Evolutionary conservation across 1,284 basidiomycete genomes (phyloP), one percentile per base, ranked within the genome.

Genomic region (Irpex rosettiformis): DNA sequence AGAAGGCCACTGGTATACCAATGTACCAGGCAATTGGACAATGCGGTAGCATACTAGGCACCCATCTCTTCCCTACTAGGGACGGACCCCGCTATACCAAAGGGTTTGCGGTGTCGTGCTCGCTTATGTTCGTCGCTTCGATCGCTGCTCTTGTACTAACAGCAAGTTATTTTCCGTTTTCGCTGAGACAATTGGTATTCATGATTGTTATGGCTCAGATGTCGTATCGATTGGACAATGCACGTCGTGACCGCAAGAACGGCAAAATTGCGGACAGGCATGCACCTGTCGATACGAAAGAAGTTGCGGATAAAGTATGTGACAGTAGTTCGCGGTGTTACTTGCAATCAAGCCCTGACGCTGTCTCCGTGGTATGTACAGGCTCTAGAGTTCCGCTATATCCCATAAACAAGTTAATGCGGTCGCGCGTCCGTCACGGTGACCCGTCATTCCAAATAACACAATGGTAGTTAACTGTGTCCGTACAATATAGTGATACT

Each of bases 11-110:
- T 0, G 89, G 89, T 0, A 84, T 88, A 42, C 86, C 89, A 1
- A 79, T 90, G 67, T 89, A 87, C 68, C 86, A 88, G 78, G 83
- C 85, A 7, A 89, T 91, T 47, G 88, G 88, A 1, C 89, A 91
- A 67, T 82, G 79, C 57, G 89, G 89, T 11, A 88, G 84, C 62
- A 76, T 91, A 29, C 74, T 91, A 18, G 88, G 88, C 25, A 85
- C 88, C 0, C 87, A 91, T 62, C 67, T 91, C 10, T 90, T 83
- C 69, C 89, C 88, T 0, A 70, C 79, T 28, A 79, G 77, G 0
- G 83, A 91, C 52, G 82, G 82, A 0, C 88, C 89, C 0, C 69
- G 71, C 45, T 91, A 91, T 62, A 79, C 75, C 28, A 81, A 81
- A 66, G 88, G 88, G 43, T 89, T 88, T 66, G 83, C 80, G 16